Evolutionary conservation across 306 rosid species (phyloP).

Genomic region (Prosopis cineraria): DNA sequence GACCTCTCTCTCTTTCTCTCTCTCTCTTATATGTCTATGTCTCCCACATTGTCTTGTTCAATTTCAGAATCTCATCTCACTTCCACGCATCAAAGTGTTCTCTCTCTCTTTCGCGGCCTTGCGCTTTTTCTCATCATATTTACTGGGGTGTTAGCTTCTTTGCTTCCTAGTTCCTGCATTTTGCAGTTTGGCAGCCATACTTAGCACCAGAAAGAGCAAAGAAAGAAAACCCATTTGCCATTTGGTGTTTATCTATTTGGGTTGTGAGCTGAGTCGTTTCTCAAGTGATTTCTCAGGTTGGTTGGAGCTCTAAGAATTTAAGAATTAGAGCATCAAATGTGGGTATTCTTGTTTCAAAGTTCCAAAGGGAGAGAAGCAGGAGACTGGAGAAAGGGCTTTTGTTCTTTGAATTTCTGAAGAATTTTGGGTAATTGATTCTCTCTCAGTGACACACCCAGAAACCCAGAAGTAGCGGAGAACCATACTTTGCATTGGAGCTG

Average conservation of each 20-base stretch:
- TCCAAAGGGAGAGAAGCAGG: conserved; percentile 33
- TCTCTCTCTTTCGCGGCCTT: conserved; percentile 39
- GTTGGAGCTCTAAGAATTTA: conserved; percentile 8
- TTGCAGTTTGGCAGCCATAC: conserved; percentile 34
- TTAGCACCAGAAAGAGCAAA: conserved; percentile 36
- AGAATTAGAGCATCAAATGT: conserved; percentile 25
- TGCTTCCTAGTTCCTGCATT: conserved; percentile 46
- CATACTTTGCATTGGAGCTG: conserved; percentile 7
- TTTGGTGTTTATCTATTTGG: conserved; percentile 37
- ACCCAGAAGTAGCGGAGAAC: conserved; percentile 34
- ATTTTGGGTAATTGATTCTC: conserved; percentile 42
- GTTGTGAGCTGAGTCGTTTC: conserved; percentile 25
- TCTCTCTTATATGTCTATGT: conserved; percentile 48
- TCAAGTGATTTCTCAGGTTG: background rate
- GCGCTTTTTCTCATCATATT: conserved; percentile 52
- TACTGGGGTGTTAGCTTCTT: conserved; percentile 43
- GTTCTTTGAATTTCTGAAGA: conserved; percentile 27
- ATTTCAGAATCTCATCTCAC: conserved; percentile 84
- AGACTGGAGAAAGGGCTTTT: conserved; percentile 42
- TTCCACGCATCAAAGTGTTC: conserved; percentile 70
- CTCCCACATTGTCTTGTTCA: conserved; percentile 90
- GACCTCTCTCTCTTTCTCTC: conserved; percentile 27
- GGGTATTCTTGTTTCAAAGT: conserved; percentile 36
- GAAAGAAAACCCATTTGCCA: conserved; percentile 28
- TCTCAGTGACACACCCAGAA: conserved; percentile 39